phyloP scores from a whole-genome alignment of 495 filamentous ascomycete species.

The Aspergillus biplanus region DNA sequence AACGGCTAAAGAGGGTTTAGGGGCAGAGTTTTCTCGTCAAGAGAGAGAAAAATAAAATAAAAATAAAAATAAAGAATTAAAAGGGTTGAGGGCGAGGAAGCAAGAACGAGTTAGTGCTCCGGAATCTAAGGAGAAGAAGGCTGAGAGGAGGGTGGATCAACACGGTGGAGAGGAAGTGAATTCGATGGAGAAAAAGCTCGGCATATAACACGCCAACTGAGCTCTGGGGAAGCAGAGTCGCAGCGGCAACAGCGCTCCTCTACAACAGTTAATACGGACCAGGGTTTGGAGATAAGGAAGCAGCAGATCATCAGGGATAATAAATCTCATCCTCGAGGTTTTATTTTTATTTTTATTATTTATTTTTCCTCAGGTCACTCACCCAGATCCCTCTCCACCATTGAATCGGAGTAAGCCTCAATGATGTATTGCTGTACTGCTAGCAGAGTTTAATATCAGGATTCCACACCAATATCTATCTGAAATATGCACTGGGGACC shows the following conservation, averaged over 20 bases:
- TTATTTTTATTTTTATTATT: too few relatives aligned
- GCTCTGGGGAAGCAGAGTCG: neutral
- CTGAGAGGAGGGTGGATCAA: constrained; percentile 17
- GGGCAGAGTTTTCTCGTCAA: neutral
- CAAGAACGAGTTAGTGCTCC: constrained; percentile 13
- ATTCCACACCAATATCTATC: too few relatives aligned
- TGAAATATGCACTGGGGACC: too few relatives aligned
- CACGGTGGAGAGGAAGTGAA: constrained; percentile 13
- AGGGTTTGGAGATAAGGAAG: neutral
- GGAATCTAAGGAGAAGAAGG: neutral
- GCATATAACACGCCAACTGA: neutral
- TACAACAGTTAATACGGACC: too few relatives aligned
- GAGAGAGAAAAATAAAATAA: too few relatives aligned
- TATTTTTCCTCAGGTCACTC: too few relatives aligned
- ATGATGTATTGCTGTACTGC: neutral
- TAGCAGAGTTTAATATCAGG: too few relatives aligned
- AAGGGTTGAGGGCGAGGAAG: constrained; percentile 19
- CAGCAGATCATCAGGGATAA: neutral
- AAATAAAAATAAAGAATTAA: too few relatives aligned
- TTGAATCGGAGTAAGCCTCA: neutral
- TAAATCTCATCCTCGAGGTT: neutral
- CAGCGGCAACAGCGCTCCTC: neutral
- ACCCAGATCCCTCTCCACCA: too few relatives aligned
- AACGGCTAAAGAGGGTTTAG: constrained; percentile 15
- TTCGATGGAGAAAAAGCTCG: neutral